phyloP scores from a whole-genome alignment of 192 early-diverging fungal species.

The Coemansia sp. region DNA sequence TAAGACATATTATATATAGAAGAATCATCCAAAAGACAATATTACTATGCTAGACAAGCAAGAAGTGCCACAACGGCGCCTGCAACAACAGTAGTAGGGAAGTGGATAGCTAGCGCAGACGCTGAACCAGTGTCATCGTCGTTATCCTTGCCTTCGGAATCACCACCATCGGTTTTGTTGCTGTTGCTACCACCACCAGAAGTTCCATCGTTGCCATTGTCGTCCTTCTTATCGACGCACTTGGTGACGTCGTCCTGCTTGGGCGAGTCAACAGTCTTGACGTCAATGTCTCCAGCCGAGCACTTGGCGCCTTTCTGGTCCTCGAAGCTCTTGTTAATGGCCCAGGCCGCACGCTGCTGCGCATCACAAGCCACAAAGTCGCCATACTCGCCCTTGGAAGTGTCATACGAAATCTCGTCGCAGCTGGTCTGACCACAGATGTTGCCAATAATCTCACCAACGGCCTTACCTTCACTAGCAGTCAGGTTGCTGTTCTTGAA shows the following conservation, averaged over 20 bases:
- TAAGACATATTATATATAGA: neutral
- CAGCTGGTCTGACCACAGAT: constrained; percentile 46
- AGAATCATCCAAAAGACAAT: neutral
- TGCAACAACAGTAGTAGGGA: neutral
- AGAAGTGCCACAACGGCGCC: neutral
- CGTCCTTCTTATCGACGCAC: neutral
- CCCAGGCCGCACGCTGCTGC: constrained; percentile 48
- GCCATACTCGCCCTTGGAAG: constrained; percentile 41
- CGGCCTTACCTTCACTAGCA: constrained; percentile 30
- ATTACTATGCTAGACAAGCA: neutral
- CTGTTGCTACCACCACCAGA: neutral
- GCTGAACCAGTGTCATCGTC: neutral
- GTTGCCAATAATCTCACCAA: constrained; percentile 37
- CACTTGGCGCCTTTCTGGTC: neutral
- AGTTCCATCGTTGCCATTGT: neutral
- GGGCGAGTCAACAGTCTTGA: neutral
- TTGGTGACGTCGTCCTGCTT: neutral
- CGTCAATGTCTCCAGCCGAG: neutral
- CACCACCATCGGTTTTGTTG: neutral
- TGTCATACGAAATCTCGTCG: constrained; percentile 31
- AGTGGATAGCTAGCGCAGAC: neutral
- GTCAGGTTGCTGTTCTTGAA: constrained; percentile 21
- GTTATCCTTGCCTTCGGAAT: neutral
- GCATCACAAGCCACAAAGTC: constrained; percentile 51
- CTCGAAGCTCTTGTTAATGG: constrained; percentile 26